These are phyloP conservation scores for Typha latifolia DNA, from an alignment of 176 grass and related monocot genomes.

Conservation along the genomic window DNA sequence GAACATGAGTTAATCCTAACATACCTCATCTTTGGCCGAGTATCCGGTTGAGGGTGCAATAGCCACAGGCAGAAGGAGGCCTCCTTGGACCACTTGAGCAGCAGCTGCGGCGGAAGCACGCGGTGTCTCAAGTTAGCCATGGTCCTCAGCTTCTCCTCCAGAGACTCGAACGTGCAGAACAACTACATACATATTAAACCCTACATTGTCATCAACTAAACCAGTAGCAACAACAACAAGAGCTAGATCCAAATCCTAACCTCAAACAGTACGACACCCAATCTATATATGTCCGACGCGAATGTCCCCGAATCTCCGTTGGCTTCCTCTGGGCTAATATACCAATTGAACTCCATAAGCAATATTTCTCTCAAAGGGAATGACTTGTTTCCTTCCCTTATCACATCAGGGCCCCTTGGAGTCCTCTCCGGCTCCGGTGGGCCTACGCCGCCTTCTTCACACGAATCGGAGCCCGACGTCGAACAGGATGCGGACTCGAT, in stretches of 20 bases:
- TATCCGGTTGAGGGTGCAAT: slow-evolving; percentile 77
- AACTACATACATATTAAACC: slow-evolving; percentile 32
- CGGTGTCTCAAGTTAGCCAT: slow-evolving; percentile 81
- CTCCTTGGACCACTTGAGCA: slow-evolving; percentile 92
- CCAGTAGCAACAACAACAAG: not conserved
- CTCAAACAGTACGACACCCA: slow-evolving; percentile 94
- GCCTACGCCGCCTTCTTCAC: slow-evolving; percentile 28
- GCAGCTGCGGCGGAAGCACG: slow-evolving; percentile 63
- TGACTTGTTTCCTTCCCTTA: slow-evolving; percentile 23
- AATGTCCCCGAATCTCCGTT: slow-evolving; percentile 36
- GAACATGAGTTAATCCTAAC: not conserved
- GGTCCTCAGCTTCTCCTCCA: slow-evolving; percentile 71
- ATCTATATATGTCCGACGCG: slow-evolving; percentile 86
- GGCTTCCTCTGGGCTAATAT: slow-evolving; percentile 83
- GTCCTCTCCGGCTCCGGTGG: not conserved
- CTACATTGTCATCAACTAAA: not conserved
- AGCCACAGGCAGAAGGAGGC: slow-evolving; percentile 89
- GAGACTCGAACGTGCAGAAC: slow-evolving; percentile 68
- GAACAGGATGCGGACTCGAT: slow-evolving; percentile 88
- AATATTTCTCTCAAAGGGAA: slow-evolving; percentile 82
- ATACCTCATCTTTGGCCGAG: slow-evolving; percentile 80
- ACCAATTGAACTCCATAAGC: slow-evolving; percentile 79
- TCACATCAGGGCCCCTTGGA: slow-evolving; percentile 10
- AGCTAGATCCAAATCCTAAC: slow-evolving; percentile 23
- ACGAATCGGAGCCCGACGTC: slow-evolving; percentile 50